phyloP scores from a whole-genome alignment of 352 stramenopile species.

The Pythium myriotylum region DNA sequence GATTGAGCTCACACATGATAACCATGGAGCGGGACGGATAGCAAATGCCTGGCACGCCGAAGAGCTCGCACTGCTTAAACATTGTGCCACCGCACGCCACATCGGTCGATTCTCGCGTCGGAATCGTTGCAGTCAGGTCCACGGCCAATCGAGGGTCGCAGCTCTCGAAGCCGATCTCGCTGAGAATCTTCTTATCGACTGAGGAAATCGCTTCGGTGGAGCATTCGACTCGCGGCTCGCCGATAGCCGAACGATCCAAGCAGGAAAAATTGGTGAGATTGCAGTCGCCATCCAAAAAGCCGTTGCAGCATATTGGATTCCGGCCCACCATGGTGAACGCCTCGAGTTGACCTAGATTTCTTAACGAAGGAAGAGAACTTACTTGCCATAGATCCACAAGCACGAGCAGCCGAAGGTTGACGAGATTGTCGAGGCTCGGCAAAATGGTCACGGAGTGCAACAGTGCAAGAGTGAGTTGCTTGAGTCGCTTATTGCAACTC shows the following conservation, averaged over 20 bases:
- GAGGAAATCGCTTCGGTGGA: background rate
- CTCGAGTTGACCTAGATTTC: background rate
- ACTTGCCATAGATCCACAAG: background rate
- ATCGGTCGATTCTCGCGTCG: background rate
- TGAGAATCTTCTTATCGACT: background rate
- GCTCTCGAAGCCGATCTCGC: background rate
- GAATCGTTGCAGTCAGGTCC: background rate
- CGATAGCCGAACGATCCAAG: background rate
- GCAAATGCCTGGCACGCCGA: slow-evolving; percentile 7
- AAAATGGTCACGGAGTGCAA: slow-evolving; percentile 5
- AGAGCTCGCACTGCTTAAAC: slow-evolving; percentile 15
- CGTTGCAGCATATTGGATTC: slow-evolving; percentile 2
- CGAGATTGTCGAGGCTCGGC: slow-evolving; percentile 1
- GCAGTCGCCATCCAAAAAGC: background rate
- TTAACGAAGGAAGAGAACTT: background rate
- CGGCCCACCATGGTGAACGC: background rate
- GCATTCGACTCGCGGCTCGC: background rate
- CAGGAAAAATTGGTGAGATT: background rate
- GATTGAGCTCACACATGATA: background rate
- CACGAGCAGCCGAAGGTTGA: slow-evolving; percentile 4
- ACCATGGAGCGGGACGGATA: slow-evolving; percentile 2
- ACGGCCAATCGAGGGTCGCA: background rate
- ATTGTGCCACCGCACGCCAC: slow-evolving; percentile 8
- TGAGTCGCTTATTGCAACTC: background rate
- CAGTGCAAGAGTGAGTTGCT: slow-evolving; percentile 11